Evolutionary conservation across 306 rosid genomes (phyloP).

Genomic region (Erythrophleum fordii): DNA sequence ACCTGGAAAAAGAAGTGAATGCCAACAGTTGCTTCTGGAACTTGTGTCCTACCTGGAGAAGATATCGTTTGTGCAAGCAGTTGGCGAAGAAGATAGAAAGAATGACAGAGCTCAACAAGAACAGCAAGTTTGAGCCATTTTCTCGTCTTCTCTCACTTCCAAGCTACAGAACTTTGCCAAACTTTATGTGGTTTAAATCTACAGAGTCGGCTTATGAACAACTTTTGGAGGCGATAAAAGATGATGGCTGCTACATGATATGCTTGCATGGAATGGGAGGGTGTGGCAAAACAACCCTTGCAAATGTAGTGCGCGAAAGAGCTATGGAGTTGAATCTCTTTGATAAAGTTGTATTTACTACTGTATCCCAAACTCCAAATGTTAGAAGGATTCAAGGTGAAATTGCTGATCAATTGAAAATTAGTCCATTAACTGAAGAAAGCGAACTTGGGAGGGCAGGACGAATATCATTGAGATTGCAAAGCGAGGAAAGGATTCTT

Average conservation of each 20-base stretch:
- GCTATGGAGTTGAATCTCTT: neutral
- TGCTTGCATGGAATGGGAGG: constrained; percentile 2
- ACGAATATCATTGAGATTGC: neutral
- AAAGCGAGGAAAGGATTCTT: neutral
- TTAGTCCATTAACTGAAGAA: neutral
- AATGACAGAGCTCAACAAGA: neutral
- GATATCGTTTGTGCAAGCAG: neutral
- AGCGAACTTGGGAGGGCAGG: neutral
- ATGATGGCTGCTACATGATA: neutral
- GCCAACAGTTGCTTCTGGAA: neutral
- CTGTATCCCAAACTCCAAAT: neutral
- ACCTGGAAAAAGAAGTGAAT: neutral
- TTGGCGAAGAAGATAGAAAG: neutral
- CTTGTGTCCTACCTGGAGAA: neutral
- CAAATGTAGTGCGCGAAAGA: neutral
- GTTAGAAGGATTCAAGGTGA: neutral
- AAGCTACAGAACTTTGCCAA: neutral
- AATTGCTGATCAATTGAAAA: neutral
- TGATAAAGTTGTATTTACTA: neutral
- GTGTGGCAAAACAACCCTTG: neutral
- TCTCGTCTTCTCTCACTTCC: neutral
- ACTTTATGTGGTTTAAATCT: neutral
- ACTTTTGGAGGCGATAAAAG: neutral
- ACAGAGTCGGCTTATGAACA: neutral
- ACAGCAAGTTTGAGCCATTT: neutral